These are phyloP conservation scores for Colletotrichum chlorophyti DNA, from an alignment of 2,329 filamentous ascomycete genomes.

Conservation along the genomic window DNA sequence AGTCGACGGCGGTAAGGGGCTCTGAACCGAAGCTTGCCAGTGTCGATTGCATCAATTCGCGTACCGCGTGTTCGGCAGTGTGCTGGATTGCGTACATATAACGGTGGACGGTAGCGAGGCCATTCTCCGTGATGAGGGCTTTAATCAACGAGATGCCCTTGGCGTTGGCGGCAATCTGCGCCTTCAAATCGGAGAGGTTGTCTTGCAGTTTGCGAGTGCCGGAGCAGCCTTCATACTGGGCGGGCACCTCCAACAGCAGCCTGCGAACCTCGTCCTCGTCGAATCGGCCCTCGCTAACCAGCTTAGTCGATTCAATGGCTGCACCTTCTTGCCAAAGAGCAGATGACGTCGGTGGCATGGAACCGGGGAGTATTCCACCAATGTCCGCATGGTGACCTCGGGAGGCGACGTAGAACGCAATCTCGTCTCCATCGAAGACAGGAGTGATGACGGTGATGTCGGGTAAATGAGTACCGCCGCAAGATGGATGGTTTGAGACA, in stretches of 20 bases:
- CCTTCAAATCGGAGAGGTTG: slow-evolving; percentile 78
- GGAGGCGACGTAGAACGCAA: slow-evolving; percentile 42
- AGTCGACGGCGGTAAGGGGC: slow-evolving; percentile 73
- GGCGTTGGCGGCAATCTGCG: slow-evolving; percentile 77
- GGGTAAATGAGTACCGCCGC: slow-evolving; percentile 44
- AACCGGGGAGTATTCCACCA: slow-evolving; percentile 81
- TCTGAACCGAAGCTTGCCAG: slow-evolving; percentile 71
- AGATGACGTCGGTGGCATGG: slow-evolving; percentile 79
- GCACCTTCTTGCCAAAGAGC: slow-evolving; percentile 71
- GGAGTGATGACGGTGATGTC: slow-evolving; percentile 50
- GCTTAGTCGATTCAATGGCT: slow-evolving; percentile 69
- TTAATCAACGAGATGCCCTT: slow-evolving; percentile 80
- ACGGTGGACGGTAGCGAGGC: slow-evolving; percentile 68
- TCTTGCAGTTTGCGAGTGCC: slow-evolving; percentile 76
- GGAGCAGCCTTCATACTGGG: slow-evolving; percentile 69
- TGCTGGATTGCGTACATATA: slow-evolving; percentile 31
- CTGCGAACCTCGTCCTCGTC: slow-evolving; percentile 76
- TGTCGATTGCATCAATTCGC: slow-evolving; percentile 21
- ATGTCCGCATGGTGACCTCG: slow-evolving; percentile 51
- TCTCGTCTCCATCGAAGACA: slow-evolving; percentile 39
- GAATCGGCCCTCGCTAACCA: slow-evolving; percentile 79
- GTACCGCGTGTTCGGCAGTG: slow-evolving; percentile 27
- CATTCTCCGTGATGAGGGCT: slow-evolving; percentile 78
- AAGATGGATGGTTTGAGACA: slow-evolving; percentile 59
- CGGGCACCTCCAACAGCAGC: slow-evolving; percentile 68